A percentile compares a stretch with the other conserved stretches of the same genome.
Evolutionary conservation across 768 basidiomycete genomes (phyloP).

Genomic region (Collybiopsis luxurians): DNA sequence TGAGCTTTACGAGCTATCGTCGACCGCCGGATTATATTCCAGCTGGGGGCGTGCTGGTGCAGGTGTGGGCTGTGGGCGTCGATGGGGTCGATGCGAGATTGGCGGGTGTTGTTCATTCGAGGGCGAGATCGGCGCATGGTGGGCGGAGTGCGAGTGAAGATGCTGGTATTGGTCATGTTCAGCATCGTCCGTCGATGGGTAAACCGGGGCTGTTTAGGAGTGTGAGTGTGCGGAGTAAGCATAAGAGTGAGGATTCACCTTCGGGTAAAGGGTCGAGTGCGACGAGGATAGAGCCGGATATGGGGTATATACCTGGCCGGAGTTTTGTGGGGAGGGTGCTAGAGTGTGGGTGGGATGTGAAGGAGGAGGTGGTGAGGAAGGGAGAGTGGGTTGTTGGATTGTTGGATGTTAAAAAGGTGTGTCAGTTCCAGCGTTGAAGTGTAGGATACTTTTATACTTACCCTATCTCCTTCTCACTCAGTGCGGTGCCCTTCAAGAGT

Average conservation of each 20-base stretch:
- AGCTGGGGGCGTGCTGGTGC: constrained; percentile 69
- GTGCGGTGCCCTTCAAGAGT: constrained; percentile 89
- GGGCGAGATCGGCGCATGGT: background rate
- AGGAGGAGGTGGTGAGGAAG: constrained; percentile 58
- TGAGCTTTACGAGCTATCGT: constrained; percentile 71
- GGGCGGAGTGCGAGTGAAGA: background rate
- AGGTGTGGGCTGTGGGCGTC: constrained; percentile 87
- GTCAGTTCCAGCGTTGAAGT: constrained; percentile 16
- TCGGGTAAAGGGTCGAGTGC: constrained; percentile 15
- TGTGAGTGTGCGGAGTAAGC: constrained; percentile 3
- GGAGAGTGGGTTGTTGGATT: constrained; percentile 90
- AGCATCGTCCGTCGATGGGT: background rate
- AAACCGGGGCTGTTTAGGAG: constrained; percentile 6
- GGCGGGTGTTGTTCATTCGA: constrained; percentile 40
- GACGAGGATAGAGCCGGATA: constrained; percentile 27
- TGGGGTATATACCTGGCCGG: constrained; percentile 83
- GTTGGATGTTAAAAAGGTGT: constrained; percentile 76
- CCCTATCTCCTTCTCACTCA: constrained; percentile 23
- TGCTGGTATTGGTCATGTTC: background rate
- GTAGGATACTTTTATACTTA: constrained; percentile 11
- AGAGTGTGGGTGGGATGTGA: constrained; percentile 80
- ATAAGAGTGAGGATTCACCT: constrained; percentile 4
- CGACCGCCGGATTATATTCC: constrained; percentile 73
- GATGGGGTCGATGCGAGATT: constrained; percentile 72
- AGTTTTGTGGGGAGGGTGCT: constrained; percentile 84